Evolutionary conservation across 2,329 filamentous ascomycete genomes (phyloP).

Genomic region (Clonostachys byssicola): DNA sequence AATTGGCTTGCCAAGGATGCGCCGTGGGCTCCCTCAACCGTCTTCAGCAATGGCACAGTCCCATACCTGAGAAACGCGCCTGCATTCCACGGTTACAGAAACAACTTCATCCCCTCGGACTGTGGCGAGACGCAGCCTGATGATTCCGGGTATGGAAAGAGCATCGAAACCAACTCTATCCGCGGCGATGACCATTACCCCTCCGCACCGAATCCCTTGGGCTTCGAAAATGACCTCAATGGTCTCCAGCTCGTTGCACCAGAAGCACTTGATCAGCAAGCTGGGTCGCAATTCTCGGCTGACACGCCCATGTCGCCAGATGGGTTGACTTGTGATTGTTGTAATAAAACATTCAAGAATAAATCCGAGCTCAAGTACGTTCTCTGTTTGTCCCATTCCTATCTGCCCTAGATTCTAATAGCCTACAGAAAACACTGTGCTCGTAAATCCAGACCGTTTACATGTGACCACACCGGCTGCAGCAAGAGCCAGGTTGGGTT

Average conservation of each 20-base stretch:
- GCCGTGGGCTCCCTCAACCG: no score
- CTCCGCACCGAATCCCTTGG: not conserved
- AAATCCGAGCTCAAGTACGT: constrained; percentile 52
- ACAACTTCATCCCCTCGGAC: constrained; percentile 20
- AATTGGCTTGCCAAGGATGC: no score
- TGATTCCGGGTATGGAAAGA: constrained; percentile 44
- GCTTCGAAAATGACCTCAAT: not conserved
- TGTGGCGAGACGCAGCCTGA: constrained; percentile 25
- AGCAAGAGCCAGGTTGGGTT: constrained; percentile 58
- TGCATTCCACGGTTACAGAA: no score
- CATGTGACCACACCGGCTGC: constrained; percentile 57
- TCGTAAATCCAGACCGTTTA: constrained; percentile 64
- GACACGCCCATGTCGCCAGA: not conserved
- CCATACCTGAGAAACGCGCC: no score
- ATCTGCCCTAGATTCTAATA: not conserved
- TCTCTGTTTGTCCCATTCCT: not conserved
- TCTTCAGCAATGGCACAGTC: no score
- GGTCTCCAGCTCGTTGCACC: not conserved
- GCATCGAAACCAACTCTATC: constrained; percentile 6
- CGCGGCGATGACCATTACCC: not conserved
- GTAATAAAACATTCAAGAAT: constrained; percentile 38
- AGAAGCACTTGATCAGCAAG: not conserved
- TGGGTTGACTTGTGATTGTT: constrained; percentile 26
- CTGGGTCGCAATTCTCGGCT: not conserved
- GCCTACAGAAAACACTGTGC: constrained; percentile 65